A percentile compares a stretch with the other conserved stretches of the same genome.
These are phyloP conservation scores for Pseudognaphalium luteoalbum DNA, from an alignment of 129 eudicot genomes.

Conservation along the genomic window DNA sequence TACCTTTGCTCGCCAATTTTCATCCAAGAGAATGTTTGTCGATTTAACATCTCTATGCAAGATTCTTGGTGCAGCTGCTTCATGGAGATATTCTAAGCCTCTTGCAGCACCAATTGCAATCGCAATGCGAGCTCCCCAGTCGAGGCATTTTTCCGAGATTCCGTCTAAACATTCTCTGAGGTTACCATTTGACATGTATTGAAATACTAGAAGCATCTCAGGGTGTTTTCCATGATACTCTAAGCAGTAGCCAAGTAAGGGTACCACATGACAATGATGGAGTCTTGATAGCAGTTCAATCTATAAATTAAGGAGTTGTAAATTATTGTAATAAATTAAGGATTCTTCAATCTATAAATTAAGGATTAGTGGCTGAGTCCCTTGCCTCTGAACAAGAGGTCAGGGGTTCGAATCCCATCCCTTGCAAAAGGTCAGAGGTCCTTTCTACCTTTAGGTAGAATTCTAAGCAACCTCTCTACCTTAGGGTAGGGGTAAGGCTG, in stretches of 20 bases:
- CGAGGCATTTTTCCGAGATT: conserved; percentile 51
- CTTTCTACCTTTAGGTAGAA: too few species aligned
- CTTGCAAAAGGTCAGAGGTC: too few species aligned
- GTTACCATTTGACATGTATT: conserved; percentile 75
- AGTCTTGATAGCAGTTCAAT: conserved; percentile 85
- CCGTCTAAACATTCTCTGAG: conserved; percentile 84
- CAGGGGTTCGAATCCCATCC: too few species aligned
- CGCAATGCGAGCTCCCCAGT: conserved; percentile 74
- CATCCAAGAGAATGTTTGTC: conserved; percentile 85
- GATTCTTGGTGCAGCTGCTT: conserved; percentile 91
- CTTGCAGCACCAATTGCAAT: conserved; percentile 98
- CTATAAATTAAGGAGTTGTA: conserved; percentile 29
- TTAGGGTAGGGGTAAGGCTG: too few species aligned
- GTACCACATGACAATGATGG: conserved; percentile 93
- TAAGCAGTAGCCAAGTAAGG: conserved; percentile 85
- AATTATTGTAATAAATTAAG: not conserved
- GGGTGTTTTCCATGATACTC: conserved; percentile 59
- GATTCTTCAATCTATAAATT: too few species aligned
- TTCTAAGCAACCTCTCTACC: too few species aligned
- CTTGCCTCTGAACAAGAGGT: too few species aligned
- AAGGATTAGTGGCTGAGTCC: too few species aligned
- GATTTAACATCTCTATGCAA: conserved; percentile 98
- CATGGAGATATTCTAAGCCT: conserved; percentile 97
- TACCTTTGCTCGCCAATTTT: conserved; percentile 91
- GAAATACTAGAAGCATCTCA: conserved; percentile 80